Conservation (phyloP, 345 rosid species). For the Arabis alpina region DNA sequence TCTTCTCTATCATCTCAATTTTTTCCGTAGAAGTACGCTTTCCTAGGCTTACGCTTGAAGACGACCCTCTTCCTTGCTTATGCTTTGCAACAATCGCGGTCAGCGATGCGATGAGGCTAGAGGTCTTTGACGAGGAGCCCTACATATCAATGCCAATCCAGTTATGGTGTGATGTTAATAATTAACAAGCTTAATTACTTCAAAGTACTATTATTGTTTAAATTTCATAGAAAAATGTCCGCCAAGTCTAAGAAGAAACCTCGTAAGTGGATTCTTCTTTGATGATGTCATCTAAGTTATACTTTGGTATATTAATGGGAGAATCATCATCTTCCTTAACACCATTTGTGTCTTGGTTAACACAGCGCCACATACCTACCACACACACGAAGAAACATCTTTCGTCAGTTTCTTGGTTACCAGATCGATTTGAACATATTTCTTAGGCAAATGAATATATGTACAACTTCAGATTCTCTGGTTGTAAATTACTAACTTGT, state of each 20-base stretch:
- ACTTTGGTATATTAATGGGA: constrained; percentile 21
- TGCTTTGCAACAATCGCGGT: constrained; percentile 6
- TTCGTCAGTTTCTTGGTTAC: background rate
- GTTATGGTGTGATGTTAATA: background rate
- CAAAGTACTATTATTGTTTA: background rate
- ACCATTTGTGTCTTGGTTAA: constrained; percentile 18
- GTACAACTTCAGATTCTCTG: too few species aligned
- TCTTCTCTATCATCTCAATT: constrained; percentile 6
- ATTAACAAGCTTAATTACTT: background rate
- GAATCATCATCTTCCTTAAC: constrained; percentile 1
- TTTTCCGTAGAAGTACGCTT: background rate
- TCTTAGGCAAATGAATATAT: background rate
- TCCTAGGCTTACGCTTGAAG: background rate
- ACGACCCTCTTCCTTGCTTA: background rate
- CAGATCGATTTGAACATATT: background rate
- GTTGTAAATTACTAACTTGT: too few species aligned
- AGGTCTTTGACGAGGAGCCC: constrained; percentile 22
- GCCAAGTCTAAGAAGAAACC: constrained; percentile 13
- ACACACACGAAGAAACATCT: background rate
- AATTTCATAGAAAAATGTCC: background rate
- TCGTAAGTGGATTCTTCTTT: background rate
- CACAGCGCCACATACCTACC: constrained; percentile 22
- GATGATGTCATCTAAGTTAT: constrained; percentile 21
- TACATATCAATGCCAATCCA: constrained; percentile 5
- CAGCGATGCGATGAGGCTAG: constrained; percentile 29